Conservation (phyloP, 2,329 filamentous ascomycete genomes). For the Moelleriella libera region DNA sequence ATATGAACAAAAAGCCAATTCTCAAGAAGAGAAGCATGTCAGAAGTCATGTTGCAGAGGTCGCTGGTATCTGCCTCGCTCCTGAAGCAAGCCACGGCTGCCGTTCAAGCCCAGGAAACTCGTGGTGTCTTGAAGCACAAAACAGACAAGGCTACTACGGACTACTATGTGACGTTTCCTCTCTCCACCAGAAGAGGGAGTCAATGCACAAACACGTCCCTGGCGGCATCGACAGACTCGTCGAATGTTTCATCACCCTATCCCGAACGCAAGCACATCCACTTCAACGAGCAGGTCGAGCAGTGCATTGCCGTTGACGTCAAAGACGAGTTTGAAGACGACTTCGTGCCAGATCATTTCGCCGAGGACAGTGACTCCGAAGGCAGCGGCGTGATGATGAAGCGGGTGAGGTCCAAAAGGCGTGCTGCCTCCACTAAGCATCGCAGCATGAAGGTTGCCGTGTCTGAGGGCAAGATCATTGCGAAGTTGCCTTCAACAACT, state of each 20-base stretch:
- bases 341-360: conserved; percentile 36
- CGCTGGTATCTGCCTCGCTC: conserved; percentile 74
- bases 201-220: conserved; percentile 47
- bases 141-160: conserved; percentile 55
- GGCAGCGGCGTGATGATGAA: conserved; percentile 82
- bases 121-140: conserved; percentile 34
- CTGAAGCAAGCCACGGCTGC: conserved; percentile 80
- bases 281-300: conserved; percentile 90
- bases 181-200: conserved; percentile 46
- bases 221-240: conserved; percentile 54
- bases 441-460: conserved; percentile 24
- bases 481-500: conserved; percentile 75
- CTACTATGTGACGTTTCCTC: conserved; percentile 51
- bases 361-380: conserved; percentile 55
- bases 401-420: conserved; percentile 40
- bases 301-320: conserved; percentile 85
- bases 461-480: conserved; percentile 70
- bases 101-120: conserved; percentile 65
- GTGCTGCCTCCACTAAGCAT: conserved; percentile 30
- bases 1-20: conserved; percentile 67
- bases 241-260: conserved; percentile 50
- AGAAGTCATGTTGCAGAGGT: conserved; percentile 84
- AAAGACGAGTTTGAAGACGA: conserved; percentile 69
- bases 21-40: conserved; percentile 95
- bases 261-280: conserved; percentile 74